Percentiles rank a stretch among this genome's conserved stretches.
phyloP scores from a whole-genome alignment of 2,329 filamentous ascomycete genomes.

The Amphichorda felina region DNA sequence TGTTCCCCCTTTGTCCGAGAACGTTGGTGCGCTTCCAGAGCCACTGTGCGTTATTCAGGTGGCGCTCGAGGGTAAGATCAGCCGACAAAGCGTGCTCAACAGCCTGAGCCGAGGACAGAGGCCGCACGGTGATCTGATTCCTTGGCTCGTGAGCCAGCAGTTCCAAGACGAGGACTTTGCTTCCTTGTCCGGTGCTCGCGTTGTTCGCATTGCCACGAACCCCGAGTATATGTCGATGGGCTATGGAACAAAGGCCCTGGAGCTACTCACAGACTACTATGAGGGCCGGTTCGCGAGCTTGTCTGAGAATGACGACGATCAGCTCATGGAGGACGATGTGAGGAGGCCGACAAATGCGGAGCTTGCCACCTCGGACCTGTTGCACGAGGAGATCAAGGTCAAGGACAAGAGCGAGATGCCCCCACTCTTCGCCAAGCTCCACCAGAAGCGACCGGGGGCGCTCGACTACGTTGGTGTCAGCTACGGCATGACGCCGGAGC shows the following conservation, averaged over 20 bases:
- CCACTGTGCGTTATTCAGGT: slow-evolving; percentile 93
- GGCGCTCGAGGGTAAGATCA: slow-evolving; percentile 88
- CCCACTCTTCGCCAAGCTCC: slow-evolving; percentile 79
- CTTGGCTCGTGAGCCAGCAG: slow-evolving; percentile 94
- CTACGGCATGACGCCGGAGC: slow-evolving; percentile 74
- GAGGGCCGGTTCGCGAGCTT: slow-evolving; percentile 84
- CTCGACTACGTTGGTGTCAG: slow-evolving; percentile 94
- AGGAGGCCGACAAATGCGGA: slow-evolving; percentile 73
- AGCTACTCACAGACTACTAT: slow-evolving; percentile 85
- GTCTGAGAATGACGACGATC: slow-evolving; percentile 52
- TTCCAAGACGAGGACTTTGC: slow-evolving; percentile 98
- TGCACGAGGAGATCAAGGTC: slow-evolving; percentile 81
- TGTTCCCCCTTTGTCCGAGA: slow-evolving; percentile 71
- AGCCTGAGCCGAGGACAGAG: slow-evolving; percentile 80
- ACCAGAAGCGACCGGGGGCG: slow-evolving; percentile 65
- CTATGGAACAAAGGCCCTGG: slow-evolving; percentile 79
- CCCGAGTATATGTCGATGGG: slow-evolving; percentile 89
- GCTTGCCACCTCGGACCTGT: slow-evolving; percentile 60
- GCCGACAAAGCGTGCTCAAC: slow-evolving; percentile 81
- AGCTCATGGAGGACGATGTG: slow-evolving; percentile 43
- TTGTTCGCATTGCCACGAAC: slow-evolving; percentile 93
- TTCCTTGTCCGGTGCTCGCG: slow-evolving; percentile 76
- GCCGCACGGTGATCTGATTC: slow-evolving; percentile 86
- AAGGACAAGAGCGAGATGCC: slow-evolving; percentile 88
- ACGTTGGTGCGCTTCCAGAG: slow-evolving; percentile 70